Conservation (phyloP, 2,329 filamentous ascomycete genomes). For the Alternaria gansuensis region DNA sequence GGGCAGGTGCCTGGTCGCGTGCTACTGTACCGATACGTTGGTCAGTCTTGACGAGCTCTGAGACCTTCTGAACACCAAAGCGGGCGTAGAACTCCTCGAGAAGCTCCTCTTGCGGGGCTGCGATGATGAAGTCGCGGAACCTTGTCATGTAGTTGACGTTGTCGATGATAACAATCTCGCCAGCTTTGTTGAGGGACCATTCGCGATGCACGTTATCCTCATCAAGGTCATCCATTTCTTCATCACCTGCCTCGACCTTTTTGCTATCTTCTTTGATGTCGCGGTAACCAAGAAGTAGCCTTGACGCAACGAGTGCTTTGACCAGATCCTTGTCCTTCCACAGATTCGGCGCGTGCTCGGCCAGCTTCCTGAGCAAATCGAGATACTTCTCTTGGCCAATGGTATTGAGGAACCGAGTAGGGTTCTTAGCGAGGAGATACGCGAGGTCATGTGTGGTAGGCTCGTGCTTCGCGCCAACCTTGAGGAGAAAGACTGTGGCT, state of each 20-base stretch:
- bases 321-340: constrained; percentile 83
- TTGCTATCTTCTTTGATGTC: constrained; percentile 70
- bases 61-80: constrained; percentile 80
- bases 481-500: constrained; percentile 87
- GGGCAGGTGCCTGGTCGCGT: constrained; percentile 73
- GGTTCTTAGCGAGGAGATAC: constrained; percentile 81
- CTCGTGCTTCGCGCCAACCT: constrained; percentile 89
- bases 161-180: constrained; percentile 75
- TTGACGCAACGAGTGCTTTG: constrained; percentile 75
- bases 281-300: constrained; percentile 84
- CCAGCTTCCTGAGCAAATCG: constrained; percentile 79
- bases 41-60: constrained; percentile 79
- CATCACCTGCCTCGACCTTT: constrained; percentile 47
- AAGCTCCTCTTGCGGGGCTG: constrained; percentile 86
- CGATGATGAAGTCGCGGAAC: constrained; percentile 85
- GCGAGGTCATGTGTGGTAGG: constrained; percentile 89
- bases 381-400: constrained; percentile 89
- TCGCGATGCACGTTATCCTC: constrained; percentile 66
- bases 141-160: constrained; percentile 70
- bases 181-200: constrained; percentile 78
- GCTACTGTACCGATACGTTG: constrained; percentile 73
- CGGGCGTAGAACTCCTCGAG: constrained; percentile 85
- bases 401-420: constrained; percentile 79
- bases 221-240: constrained; percentile 57
- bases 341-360: constrained; percentile 73